Evolutionary conservation across 129 eudicot genomes (phyloP).

Genomic region (Ambrosia artemisiifolia): DNA sequence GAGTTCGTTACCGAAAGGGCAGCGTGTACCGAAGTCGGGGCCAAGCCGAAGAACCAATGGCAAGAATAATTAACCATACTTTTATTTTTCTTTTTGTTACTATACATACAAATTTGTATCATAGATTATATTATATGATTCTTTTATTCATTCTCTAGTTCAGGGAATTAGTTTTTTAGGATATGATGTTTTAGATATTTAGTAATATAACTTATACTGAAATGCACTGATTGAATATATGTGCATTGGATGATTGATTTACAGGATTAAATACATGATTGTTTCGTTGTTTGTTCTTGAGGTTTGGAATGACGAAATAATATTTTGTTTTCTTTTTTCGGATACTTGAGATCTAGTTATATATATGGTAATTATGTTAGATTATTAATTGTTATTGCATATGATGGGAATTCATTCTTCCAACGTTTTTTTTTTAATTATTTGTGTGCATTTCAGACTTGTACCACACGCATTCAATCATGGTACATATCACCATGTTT

Average conservation of each 20-base stretch:
- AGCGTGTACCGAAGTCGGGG: constrained; percentile 30
- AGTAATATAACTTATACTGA: constrained; percentile 9
- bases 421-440: no score
- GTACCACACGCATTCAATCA: constrained; percentile 9
- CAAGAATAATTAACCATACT: constrained; percentile 5
- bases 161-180: constrained; percentile 9
- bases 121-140: constrained; percentile 20
- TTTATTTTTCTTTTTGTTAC: not conserved
- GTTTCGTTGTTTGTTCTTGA: not conserved
- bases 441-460: constrained; percentile 10
- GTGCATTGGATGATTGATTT: constrained; percentile 25
- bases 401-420: no score
- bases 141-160: constrained; percentile 16
- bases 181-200: not conserved
- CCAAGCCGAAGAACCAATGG: constrained; percentile 34
- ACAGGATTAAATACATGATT: constrained; percentile 9
- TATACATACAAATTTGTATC: not conserved
- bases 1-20: constrained; percentile 31
- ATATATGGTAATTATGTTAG: no score
- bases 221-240: constrained; percentile 21
- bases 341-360: not conserved
- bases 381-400: no score
- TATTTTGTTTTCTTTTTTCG: not conserved
- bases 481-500: not conserved
- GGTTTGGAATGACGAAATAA: not conserved